These are phyloP conservation scores for Suillus paluster DNA, from an alignment of 768 basidiomycete species.

Conservation along the genomic window DNA sequence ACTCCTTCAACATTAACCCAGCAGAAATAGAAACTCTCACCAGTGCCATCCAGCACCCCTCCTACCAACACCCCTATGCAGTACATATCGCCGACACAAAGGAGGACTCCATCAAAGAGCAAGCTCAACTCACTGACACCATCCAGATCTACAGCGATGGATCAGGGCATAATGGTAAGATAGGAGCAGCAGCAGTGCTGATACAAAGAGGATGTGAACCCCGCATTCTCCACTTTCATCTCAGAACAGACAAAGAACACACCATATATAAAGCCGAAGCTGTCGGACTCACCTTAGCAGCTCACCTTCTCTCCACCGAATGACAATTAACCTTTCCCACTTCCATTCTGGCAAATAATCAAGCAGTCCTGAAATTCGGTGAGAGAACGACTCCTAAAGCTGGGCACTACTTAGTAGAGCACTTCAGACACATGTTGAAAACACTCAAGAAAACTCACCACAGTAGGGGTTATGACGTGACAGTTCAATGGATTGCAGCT, in stretches of 20 bases:
- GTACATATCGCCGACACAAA: fast-evolving
- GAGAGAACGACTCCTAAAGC: not conserved
- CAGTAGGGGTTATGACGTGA: too few relatives aligned
- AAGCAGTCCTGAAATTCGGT: conserved; percentile 11
- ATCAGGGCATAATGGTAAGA: not conserved
- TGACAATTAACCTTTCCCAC: not conserved
- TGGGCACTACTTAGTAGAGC: conserved; percentile 13
- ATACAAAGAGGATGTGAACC: not conserved
- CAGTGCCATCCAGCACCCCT: too few relatives aligned
- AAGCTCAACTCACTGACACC: not conserved
- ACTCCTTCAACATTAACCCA: not conserved
- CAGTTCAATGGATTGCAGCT: conserved; percentile 21
- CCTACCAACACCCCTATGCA: not conserved
- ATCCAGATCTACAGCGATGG: not conserved
- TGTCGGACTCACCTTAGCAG: conserved; percentile 16
- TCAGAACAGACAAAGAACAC: conserved; percentile 9
- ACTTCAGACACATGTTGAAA: not conserved
- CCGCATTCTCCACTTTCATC: not conserved
- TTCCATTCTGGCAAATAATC: conserved; percentile 12
- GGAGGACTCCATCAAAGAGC: not conserved
- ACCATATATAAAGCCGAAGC: conserved; percentile 23
- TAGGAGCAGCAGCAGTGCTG: not conserved
- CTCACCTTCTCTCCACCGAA: not conserved
- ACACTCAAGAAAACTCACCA: too few relatives aligned
- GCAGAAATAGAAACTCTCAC: conserved; percentile 9